Evolutionary conservation across 257 asterid genomes (phyloP), one percentile per base, ranked within the genome.

Genomic region (Forsythia suspensa): DNA sequence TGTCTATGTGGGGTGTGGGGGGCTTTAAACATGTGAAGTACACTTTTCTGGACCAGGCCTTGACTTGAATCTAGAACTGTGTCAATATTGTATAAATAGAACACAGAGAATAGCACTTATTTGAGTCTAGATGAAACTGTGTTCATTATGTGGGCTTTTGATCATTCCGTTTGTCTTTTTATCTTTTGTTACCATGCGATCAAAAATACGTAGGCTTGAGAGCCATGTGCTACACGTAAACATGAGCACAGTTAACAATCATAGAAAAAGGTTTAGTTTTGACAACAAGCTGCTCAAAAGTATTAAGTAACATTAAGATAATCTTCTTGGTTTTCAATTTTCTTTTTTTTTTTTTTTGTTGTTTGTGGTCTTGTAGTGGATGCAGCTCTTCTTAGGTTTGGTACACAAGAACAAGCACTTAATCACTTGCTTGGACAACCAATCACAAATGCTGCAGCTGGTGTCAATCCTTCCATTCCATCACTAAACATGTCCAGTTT

Each of bases 321-420:
- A 41, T 71, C 11, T 44, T 73, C 34, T 44, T 72, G 13, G 6
- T 24, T 18, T 34, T 37, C 37, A 4, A 11, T 41, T 29, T 46
- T 29, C 9, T 37, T 24, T 24, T 24, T 24, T 24, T 24, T 24
- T 24, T 24, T 24, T 24, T 4, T 36, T 41, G 0, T 71, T 72
- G 24, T 12, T 55, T 16, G 42, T 75, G 66, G 43, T 63, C 51
- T 76, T 77, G 77, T 87, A 94, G 98, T 77, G 77, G 93, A 80
- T 39, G 75, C 86, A 76, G 96, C 92, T 59, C 83, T 94, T 81
- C 81, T 55, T 63, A 73, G 3, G 76, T 87, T 88, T 77, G 91
- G 92, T 77, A 67, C 80, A 24, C 75, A 85, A 77, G 96, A 86
- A 48, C 78, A 78, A 77, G 97, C 97, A 1, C 48, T 94, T 3